Evolutionary conservation across 805 yeast species (phyloP).

Genomic region (Ogataea haglerorum): DNA sequence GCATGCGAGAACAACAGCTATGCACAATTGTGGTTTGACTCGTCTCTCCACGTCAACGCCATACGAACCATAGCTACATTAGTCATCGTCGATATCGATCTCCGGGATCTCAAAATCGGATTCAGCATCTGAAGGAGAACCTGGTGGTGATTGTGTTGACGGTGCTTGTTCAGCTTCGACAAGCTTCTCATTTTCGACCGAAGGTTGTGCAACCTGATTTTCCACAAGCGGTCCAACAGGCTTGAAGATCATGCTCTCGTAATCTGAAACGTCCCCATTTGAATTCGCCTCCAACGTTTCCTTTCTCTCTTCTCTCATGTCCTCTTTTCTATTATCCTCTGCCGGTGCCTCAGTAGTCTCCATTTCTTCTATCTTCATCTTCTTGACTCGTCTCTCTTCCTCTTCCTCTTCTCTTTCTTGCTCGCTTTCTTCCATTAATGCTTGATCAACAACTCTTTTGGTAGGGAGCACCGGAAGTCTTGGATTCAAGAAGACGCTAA

Average conservation of each 20-base stretch:
- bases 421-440: slow-evolving; percentile 8
- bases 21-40: slow-evolving; percentile 16
- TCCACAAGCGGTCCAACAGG: slow-evolving; percentile 10
- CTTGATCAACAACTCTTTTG: slow-evolving; percentile 5
- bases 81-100: slow-evolving; percentile 33
- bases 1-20: slow-evolving; percentile 22
- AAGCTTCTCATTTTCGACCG: neutral
- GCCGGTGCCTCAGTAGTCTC: slow-evolving; percentile 11
- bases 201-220: slow-evolving; percentile 5
- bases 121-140: slow-evolving; percentile 24
- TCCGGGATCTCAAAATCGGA: slow-evolving; percentile 38
- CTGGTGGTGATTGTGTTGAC: slow-evolving; percentile 5
- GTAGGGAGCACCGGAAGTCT: slow-evolving; percentile 55
- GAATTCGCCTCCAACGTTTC: neutral
- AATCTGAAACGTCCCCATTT: slow-evolving; percentile 1
- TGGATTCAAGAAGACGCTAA: slow-evolving; percentile 68
- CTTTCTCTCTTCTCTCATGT: slow-evolving; percentile 8
- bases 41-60: slow-evolving; percentile 1
- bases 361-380: neutral
- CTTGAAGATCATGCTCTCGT: slow-evolving; percentile 19
- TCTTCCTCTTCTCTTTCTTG: neutral
- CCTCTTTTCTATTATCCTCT: slow-evolving; percentile 12
- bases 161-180: neutral
- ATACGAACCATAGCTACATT: slow-evolving; percentile 11
- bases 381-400: slow-evolving; percentile 10